Percentiles rank a stretch among this genome's conserved stretches.
phyloP scores from a whole-genome alignment of 2,329 filamentous ascomycete genomes.

The Podosphaera xanthii region DNA sequence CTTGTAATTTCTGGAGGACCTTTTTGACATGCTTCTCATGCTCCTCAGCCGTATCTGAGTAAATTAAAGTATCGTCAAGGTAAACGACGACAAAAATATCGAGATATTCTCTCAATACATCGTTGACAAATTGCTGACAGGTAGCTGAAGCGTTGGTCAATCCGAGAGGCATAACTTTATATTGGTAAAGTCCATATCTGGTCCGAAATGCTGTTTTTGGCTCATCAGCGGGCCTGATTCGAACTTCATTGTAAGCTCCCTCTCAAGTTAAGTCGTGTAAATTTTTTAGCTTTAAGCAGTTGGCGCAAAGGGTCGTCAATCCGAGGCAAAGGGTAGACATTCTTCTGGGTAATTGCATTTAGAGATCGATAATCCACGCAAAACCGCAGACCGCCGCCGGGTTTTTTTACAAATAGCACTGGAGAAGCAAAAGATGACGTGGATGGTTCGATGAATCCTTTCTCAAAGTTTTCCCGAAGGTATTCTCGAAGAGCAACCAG shows the following conservation, averaged over 20 bases:
- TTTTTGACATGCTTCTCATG: neutral
- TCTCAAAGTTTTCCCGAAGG: slow-evolving; percentile 1
- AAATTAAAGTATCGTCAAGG: neutral
- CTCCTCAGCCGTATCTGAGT: neutral
- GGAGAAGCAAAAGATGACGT: neutral
- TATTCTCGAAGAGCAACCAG: neutral
- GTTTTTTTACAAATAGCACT: neutral
- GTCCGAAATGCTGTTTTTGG: neutral
- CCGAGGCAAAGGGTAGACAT: neutral
- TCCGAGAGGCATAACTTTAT: neutral
- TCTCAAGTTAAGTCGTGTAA: neutral
- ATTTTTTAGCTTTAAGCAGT: neutral
- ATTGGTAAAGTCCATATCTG: neutral
- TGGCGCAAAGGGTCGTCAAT: slow-evolving; percentile 1
- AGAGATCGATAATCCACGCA: neutral
- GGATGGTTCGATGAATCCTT: slow-evolving; percentile 2
- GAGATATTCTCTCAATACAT: neutral
- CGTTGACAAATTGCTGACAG: neutral
- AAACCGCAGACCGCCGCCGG: neutral
- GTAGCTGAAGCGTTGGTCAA: neutral
- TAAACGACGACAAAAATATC: neutral
- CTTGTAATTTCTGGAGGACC: neutral
- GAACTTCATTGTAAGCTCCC: slow-evolving; percentile 1
- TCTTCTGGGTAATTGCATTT: neutral
- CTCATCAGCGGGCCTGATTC: neutral